Base-by-base conservation (phyloP, 306 rosid species). In the Ammopiptanthus mongolicus region DNA sequence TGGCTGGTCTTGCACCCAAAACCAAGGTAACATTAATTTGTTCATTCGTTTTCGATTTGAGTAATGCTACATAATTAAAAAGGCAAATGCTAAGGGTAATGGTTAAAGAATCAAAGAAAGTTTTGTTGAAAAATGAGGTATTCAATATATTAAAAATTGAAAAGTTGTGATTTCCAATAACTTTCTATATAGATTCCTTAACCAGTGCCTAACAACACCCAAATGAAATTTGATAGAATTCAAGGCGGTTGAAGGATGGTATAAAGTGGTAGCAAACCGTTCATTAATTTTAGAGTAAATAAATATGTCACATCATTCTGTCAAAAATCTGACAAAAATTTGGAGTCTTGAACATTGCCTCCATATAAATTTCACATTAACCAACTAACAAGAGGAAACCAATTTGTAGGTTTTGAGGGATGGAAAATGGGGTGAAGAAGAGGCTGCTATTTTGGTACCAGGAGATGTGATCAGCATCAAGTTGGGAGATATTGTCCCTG, bases 1-100 rank as follows among this genome's bases (percentile, higher is more conserved):
- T 92, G 97, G 97, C 96, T 14, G 91, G 97, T 73, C 97, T 92
- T 71, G 97, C 97, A 39, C 97, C 97, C 71, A 92, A 92, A 87
- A 84, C 96, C 23, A 92, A 92, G 91, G 97, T 89, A 76, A 67
- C 46, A n/a, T 42, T 37, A 50, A 2, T 64, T 21, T 78, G 48
- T 58, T 44, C 42, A 34, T 8, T 44, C 69, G 14, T 44, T 46
- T 11, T 8, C 57, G 15, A 13, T 13, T 4, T 46, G 13, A 41
- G 47, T 3, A 10, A 41, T 10, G 47, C 47, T 2, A 41, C 4
- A 10, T 1, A 10, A 3, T 3, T 11, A 10, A 41, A 2, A 9
- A 37, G 2, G 6, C 39, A 37, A 37, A 8, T n/a, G n/a, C n/a
- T n/a, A n/a, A n/a, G n/a, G n/a, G n/a, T n/a, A n/a, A n/a, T n/a